Conservation (phyloP, 768 basidiomycete genomes). For the Xerocomellus chrysenteron region DNA sequence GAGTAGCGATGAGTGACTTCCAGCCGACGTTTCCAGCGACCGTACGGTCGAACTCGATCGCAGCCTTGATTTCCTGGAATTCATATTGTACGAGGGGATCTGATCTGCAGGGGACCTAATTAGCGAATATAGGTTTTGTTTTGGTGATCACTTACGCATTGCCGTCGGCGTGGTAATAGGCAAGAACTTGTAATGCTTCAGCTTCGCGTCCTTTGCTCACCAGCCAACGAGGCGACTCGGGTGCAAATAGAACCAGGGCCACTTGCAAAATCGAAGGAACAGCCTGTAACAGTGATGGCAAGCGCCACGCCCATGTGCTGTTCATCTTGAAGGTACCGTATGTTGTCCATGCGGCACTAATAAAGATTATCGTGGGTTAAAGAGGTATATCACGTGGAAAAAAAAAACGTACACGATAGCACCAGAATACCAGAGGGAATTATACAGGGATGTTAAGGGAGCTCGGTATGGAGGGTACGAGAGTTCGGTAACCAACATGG, state of each 20-base stretch:
- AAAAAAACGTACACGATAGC: conserved; percentile 58
- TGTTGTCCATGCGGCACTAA: conserved; percentile 78
- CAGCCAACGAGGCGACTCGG: conserved; percentile 86
- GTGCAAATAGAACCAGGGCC: conserved; percentile 61
- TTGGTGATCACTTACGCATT: conserved; percentile 44
- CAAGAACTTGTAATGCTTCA: conserved; percentile 67
- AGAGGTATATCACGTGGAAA: neutral
- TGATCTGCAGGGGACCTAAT: conserved; percentile 32
- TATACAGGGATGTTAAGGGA: conserved; percentile 73
- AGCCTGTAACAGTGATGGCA: conserved; percentile 73
- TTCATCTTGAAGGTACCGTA: conserved; percentile 75
- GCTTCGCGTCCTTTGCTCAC: conserved; percentile 70
- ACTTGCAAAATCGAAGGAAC: conserved; percentile 70
- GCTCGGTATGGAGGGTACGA: conserved; percentile 82
- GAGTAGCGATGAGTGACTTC: conserved; percentile 62
- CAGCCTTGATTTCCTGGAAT: conserved; percentile 78
- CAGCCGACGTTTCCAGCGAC: conserved; percentile 63
- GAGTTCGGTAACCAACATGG: conserved; percentile 83
- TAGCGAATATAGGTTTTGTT: neutral
- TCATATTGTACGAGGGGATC: conserved; percentile 73
- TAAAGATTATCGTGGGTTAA: neutral
- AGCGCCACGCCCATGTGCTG: conserved; percentile 78
- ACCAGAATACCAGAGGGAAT: conserved; percentile 86
- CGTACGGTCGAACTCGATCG: conserved; percentile 64
- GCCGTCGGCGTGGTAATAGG: conserved; percentile 82